A percentile compares a stretch with the other conserved stretches of the same genome.
Evolutionary conservation across 108 stramenopile genomes (phyloP).

Genomic region (Nitzschia sp.): DNA sequence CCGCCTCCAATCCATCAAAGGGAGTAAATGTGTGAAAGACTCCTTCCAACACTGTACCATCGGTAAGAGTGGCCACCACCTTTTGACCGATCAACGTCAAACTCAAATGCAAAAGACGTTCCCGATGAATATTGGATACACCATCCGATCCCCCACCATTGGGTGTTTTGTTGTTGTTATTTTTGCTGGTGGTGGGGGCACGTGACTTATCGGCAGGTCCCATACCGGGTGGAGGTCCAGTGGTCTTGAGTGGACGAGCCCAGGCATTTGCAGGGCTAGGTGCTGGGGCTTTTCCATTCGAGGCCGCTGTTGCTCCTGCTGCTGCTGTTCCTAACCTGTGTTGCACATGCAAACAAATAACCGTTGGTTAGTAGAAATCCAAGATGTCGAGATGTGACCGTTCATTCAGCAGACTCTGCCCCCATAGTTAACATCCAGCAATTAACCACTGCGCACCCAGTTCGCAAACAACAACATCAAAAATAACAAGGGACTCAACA

Average conservation of each 20-base stretch:
- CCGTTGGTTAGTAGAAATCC: no score
- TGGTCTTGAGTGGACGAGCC: conserved; percentile 36
- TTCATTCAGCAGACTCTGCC: no score
- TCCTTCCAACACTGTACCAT: conserved; percentile 76
- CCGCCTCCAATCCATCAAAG: conserved; percentile 39
- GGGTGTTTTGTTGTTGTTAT: neutral
- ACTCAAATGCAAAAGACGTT: conserved; percentile 66
- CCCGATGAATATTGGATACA: conserved; percentile 42
- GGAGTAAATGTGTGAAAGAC: conserved; percentile 78
- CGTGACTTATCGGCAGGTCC: conserved; percentile 21
- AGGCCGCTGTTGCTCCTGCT: conserved; percentile 11
- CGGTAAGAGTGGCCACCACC: conserved; percentile 48
- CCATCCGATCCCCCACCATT: neutral
- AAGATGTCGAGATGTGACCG: neutral
- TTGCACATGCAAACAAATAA: neutral
- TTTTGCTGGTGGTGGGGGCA: conserved; percentile 4
- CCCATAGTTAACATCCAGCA: no score
- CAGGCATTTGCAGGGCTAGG: conserved; percentile 40
- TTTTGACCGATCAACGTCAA: conserved; percentile 70
- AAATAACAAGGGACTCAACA: no score
- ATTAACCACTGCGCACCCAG: no score
- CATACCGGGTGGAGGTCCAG: conserved; percentile 56
- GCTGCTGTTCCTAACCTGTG: conserved; percentile 10
- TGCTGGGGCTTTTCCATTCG: conserved; percentile 22
- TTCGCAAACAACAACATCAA: no score